These are phyloP conservation scores for Geotrichum candidum DNA, from an alignment of 1,139 yeast genomes.

Conservation along the genomic window DNA sequence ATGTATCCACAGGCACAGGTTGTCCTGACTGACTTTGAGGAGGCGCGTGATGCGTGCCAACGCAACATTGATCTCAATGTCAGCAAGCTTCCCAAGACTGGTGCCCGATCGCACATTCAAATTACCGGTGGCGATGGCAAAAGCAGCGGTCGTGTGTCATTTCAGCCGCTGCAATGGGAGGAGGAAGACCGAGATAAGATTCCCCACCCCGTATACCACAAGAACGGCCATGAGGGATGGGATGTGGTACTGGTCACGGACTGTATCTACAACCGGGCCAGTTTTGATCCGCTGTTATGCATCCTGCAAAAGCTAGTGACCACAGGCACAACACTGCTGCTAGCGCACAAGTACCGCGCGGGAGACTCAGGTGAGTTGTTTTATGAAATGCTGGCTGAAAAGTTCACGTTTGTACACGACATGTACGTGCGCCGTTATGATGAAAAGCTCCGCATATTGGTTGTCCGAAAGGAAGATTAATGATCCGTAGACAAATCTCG, in stretches of 20 bases:
- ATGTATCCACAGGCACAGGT: constrained; percentile 21
- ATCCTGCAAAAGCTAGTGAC: constrained; percentile 21
- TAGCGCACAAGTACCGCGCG: constrained; percentile 31
- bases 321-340: constrained; percentile 20
- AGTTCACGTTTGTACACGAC: constrained; percentile 10
- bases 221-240: constrained; percentile 12
- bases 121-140: constrained; percentile 1
- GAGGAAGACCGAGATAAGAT: constrained; percentile 8
- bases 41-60: constrained; percentile 26
- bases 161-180: constrained; percentile 16
- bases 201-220: constrained; percentile 12
- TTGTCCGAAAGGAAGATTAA: not conserved
- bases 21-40: constrained; percentile 28
- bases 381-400: constrained; percentile 19
- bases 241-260: constrained; percentile 31
- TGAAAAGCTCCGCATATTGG: constrained; percentile 9
- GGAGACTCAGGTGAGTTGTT: constrained; percentile 25
- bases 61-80: constrained; percentile 23
- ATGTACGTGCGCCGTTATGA: constrained; percentile 9
- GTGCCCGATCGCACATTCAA: not conserved
- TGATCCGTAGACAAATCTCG: not conserved
- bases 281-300: constrained; percentile 25
- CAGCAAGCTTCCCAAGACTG: constrained; percentile 5
- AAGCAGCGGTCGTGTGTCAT: constrained; percentile 2
- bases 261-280: constrained; percentile 31